These are phyloP conservation scores for Nakaseomyces glabratus DNA, from an alignment of 1,139 yeast species.

Conservation along the genomic window DNA sequence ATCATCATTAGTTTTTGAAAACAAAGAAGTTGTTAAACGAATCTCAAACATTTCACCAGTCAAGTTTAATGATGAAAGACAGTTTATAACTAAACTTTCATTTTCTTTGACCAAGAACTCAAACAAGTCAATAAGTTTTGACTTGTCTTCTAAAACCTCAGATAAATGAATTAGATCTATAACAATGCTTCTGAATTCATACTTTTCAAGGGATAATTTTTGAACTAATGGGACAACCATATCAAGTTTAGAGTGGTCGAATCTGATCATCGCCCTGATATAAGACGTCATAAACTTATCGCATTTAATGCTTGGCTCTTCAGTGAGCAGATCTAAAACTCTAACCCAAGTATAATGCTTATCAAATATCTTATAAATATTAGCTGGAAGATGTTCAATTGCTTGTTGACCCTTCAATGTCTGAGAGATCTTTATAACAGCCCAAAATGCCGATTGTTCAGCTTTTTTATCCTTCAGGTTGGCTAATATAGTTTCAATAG, in stretches of 20 bases:
- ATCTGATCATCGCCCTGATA: conserved; percentile 34
- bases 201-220: conserved; percentile 30
- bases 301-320: conserved; percentile 21
- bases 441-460: conserved; percentile 35
- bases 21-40: conserved; percentile 53
- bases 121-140: conserved; percentile 36
- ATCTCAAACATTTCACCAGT: conserved; percentile 55
- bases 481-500: conserved; percentile 56
- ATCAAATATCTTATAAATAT: conserved; percentile 31
- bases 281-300: conserved; percentile 33
- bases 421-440: conserved; percentile 35
- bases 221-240: conserved; percentile 29
- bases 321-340: conserved; percentile 23
- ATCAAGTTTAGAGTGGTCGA: conserved; percentile 31
- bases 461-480: conserved; percentile 35
- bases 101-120: conserved; percentile 39
- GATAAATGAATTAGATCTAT: conserved; percentile 33
- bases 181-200: conserved; percentile 33
- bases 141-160: conserved; percentile 33
- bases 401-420: conserved; percentile 33
- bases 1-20: conserved; percentile 22
- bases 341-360: conserved; percentile 18
- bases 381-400: conserved; percentile 34
- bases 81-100: conserved; percentile 35
- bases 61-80: conserved; percentile 36